Evolutionary conservation across 179 eudicot species (phyloP).

Genomic region (Spinacia oleracea): DNA sequence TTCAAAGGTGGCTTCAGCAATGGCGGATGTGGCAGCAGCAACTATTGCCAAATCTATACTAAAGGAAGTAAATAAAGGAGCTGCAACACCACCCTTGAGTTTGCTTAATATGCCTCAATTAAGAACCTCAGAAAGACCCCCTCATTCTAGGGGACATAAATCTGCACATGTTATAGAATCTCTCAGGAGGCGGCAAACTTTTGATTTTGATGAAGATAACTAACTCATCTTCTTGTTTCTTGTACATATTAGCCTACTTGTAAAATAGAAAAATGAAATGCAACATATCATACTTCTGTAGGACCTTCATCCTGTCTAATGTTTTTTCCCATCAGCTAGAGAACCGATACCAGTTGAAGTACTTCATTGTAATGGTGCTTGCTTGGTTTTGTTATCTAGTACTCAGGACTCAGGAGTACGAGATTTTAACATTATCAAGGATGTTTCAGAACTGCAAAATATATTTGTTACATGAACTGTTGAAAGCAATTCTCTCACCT

Average conservation of each 20-base stretch:
- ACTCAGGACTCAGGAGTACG: no score
- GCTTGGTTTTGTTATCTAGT: no score
- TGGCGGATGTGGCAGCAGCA: slow-evolving; percentile 70
- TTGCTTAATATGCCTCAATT: slow-evolving; percentile 73
- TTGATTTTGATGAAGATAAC: slow-evolving; percentile 82
- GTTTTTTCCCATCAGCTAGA: no score
- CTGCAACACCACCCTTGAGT: slow-evolving; percentile 61
- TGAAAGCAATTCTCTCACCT: no score
- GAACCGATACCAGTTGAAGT: no score
- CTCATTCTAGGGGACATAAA: slow-evolving; percentile 32
- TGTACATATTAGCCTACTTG: slow-evolving; percentile 2
- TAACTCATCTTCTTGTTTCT: slow-evolving; percentile 23
- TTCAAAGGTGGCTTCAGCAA: slow-evolving; percentile 61
- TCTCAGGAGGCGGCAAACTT: slow-evolving; percentile 67
- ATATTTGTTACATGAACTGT: no score
- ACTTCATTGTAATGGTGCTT: no score
- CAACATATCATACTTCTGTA: slow-evolving; percentile 24
- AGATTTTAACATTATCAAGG: no score
- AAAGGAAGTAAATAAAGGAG: slow-evolving; percentile 67
- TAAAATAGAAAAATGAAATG: slow-evolving; percentile 1
- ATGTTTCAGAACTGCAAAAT: no score
- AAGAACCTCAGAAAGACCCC: slow-evolving; percentile 40
- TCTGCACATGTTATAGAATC: slow-evolving; percentile 63
- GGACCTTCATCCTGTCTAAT: no score
- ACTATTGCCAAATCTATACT: slow-evolving; percentile 67